Conservation (phyloP, 306 rosid species). For the Castanopsis chinensis region DNA sequence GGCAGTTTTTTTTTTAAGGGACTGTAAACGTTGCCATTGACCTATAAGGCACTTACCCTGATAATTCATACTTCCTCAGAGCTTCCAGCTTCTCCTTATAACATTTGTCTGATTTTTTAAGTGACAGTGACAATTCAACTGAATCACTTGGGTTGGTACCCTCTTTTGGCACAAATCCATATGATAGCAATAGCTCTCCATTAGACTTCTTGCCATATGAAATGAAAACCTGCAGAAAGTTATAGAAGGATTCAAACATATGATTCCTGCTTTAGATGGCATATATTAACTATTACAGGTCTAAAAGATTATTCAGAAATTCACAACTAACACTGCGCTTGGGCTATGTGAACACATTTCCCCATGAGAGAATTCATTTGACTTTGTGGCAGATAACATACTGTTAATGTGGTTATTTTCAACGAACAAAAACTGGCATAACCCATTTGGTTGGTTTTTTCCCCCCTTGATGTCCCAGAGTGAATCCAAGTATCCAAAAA, state of each 20-base stretch:
- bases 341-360: neutral
- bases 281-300: neutral
- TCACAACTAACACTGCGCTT: neutral
- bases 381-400: neutral
- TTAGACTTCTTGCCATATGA: constrained; percentile 94
- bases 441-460: neutral
- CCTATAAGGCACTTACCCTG: constrained; percentile 50
- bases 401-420: neutral
- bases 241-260: constrained; percentile 27
- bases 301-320: neutral
- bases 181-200: constrained; percentile 87
- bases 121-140: constrained; percentile 75
- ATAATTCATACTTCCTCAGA: constrained; percentile 62
- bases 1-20: too few relatives aligned
- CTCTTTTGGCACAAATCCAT: constrained; percentile 92
- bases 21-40: neutral
- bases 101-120: constrained; percentile 67
- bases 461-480: neutral
- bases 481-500: neutral
- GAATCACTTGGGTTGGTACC: constrained; percentile 90
- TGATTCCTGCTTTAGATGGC: neutral
- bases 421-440: neutral
- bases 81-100: constrained; percentile 70
- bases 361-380: neutral
- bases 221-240: constrained; percentile 75